phyloP scores from a whole-genome alignment of 495 filamentous ascomycete genomes.

The Penicillium riverlandense region DNA sequence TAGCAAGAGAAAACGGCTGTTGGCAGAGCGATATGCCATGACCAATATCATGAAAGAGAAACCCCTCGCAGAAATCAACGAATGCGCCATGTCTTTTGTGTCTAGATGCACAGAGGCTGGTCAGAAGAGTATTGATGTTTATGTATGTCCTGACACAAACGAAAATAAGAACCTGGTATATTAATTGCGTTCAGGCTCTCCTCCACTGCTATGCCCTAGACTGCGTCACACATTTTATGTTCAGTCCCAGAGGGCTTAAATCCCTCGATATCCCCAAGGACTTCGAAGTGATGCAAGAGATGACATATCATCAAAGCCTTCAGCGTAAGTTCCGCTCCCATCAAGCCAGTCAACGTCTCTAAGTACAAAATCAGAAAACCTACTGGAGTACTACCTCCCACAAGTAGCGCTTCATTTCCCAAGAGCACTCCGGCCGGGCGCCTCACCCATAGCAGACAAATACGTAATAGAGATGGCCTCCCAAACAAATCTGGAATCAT shows the following conservation, averaged over 20 bases:
- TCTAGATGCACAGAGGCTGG: conserved; percentile 34
- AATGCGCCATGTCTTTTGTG: conserved; percentile 46
- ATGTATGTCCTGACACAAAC: conserved; percentile 31
- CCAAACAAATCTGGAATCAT: conserved; percentile 12
- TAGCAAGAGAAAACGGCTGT: conserved; percentile 48
- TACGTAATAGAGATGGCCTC: conserved; percentile 21
- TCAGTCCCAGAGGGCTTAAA: conserved; percentile 52
- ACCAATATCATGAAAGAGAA: conserved; percentile 50
- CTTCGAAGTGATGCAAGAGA: conserved; percentile 56
- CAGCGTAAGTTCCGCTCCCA: conserved; percentile 43
- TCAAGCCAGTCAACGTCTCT: too few relatives aligned
- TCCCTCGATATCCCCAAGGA: conserved; percentile 45
- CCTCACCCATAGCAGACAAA: conserved; percentile 21
- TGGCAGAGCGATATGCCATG: conserved; percentile 61
- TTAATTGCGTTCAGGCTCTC: conserved; percentile 13
- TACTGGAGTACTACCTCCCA: conserved; percentile 23
- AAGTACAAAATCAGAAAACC: conserved; percentile 11
- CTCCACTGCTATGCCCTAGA: conserved; percentile 61
- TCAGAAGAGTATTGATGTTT: conserved; percentile 45
- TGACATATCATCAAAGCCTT: conserved; percentile 57
- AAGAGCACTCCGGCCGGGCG: conserved; percentile 17
- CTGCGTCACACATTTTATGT: conserved; percentile 57
- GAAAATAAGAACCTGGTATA: neutral
- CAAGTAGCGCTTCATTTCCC: conserved; percentile 20
- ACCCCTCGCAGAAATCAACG: conserved; percentile 45